phyloP scores from a whole-genome alignment of 129 eudicot genomes.

The Deinandra increscens region DNA sequence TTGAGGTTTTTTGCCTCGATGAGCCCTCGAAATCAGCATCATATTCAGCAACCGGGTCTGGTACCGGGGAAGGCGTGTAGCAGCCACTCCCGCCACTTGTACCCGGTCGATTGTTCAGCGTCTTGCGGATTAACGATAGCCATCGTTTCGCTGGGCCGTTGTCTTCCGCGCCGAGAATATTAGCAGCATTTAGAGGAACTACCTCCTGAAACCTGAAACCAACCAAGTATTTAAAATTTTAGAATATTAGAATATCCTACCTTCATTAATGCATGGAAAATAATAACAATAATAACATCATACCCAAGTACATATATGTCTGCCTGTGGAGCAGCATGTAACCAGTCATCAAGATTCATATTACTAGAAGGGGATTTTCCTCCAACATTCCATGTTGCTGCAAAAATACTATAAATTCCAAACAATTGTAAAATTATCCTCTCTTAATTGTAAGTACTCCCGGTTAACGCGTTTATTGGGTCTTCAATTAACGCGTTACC shows the following conservation, averaged over 20 bases:
- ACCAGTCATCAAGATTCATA: constrained; percentile 89
- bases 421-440: background rate
- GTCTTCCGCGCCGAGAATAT: constrained; percentile 84
- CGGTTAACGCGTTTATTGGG: too few relatives aligned
- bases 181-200: constrained; percentile 89
- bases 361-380: constrained; percentile 76
- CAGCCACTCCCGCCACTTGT: constrained; percentile 57
- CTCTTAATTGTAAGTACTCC: background rate
- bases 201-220: constrained; percentile 77
- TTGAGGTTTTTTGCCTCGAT: constrained; percentile 44
- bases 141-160: constrained; percentile 91
- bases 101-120: constrained; percentile 70
- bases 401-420: constrained; percentile 54
- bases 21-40: constrained; percentile 94
- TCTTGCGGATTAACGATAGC: constrained; percentile 61
- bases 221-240: background rate
- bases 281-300: background rate
- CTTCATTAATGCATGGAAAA: background rate
- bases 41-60: constrained; percentile 76
- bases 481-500: too few relatives aligned
- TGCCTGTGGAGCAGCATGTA: constrained; percentile 89
- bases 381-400: constrained; percentile 95
- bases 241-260: too few relatives aligned
- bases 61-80: constrained; percentile 84
- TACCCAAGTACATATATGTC: constrained; percentile 97